Evolutionary conservation across 2,329 filamentous ascomycete species (phyloP).

Genomic region (Thielaviopsis ethacetica): DNA sequence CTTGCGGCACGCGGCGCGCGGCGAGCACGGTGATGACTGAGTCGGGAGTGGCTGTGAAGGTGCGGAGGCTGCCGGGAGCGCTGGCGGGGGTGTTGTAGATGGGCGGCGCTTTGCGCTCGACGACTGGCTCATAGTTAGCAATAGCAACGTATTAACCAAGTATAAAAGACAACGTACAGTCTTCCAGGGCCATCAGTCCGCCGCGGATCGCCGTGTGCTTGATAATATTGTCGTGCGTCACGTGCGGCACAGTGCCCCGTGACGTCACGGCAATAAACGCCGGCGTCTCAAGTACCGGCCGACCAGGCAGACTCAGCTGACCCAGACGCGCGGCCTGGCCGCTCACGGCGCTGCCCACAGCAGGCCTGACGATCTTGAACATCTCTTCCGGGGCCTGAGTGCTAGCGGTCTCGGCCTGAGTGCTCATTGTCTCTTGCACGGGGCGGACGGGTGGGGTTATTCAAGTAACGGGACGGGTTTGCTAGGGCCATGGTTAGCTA

Average conservation of each 20-base stretch:
- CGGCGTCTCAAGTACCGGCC: slow-evolving; percentile 61
- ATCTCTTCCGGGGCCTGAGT: not conserved
- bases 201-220: slow-evolving; percentile 50
- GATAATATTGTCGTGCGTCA: slow-evolving; percentile 68
- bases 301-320: slow-evolving; percentile 41
- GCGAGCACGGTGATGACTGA: slow-evolving; percentile 55
- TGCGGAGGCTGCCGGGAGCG: slow-evolving; percentile 45
- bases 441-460: too few relatives aligned
- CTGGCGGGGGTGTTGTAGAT: slow-evolving; percentile 26
- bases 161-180: slow-evolving; percentile 54
- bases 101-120: slow-evolving; percentile 36
- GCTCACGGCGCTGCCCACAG: slow-evolving; percentile 17
- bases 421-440: not conserved
- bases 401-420: not conserved
- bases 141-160: too few relatives aligned
- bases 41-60: slow-evolving; percentile 57
- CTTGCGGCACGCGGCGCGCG: slow-evolving; percentile 60
- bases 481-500: not conserved
- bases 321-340: slow-evolving; percentile 47
- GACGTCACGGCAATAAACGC: slow-evolving; percentile 69
- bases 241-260: slow-evolving; percentile 69
- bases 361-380: slow-evolving; percentile 32
- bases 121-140: slow-evolving; percentile 24
- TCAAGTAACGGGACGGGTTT: not conserved
- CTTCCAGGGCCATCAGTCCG: slow-evolving; percentile 73